Evolutionary conservation across 768 basidiomycete species (phyloP).

Genomic region (Serendipita sp.): DNA sequence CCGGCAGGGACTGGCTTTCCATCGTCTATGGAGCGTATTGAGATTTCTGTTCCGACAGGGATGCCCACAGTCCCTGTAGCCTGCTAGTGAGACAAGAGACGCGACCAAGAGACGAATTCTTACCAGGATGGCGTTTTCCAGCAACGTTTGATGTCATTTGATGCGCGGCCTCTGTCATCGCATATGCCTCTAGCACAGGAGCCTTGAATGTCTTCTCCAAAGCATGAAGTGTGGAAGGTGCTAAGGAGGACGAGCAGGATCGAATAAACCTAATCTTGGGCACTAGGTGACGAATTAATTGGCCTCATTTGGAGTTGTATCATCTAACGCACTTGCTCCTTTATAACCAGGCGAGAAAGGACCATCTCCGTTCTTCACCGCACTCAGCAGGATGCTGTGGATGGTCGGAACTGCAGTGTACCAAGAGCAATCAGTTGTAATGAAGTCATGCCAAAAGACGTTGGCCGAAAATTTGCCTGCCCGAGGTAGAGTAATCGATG

Average conservation of each 20-base stretch:
- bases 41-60: conserved; percentile 20
- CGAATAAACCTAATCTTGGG: conserved; percentile 23
- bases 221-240: conserved; percentile 34
- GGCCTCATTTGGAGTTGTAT: not conserved
- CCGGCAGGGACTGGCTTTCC: conserved; percentile 24
- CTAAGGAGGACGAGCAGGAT: conserved; percentile 33
- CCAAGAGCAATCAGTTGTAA: conserved; percentile 29
- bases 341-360: not conserved
- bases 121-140: conserved; percentile 16
- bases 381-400: conserved; percentile 20
- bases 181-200: conserved; percentile 42
- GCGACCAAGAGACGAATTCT: not conserved
- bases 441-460: conserved; percentile 33
- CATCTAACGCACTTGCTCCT: not conserved
- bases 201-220: conserved; percentile 35
- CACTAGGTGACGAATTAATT: not conserved
- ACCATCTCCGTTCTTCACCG: conserved; percentile 10
- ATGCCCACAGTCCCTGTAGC: conserved; percentile 18
- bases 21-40: conserved; percentile 16
- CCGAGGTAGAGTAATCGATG: conserved; percentile 35
- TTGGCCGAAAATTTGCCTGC: conserved; percentile 33
- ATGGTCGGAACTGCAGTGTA: conserved; percentile 27
- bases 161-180: conserved; percentile 35
- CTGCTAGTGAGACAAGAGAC: not conserved
- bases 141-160: conserved; percentile 17